Evolutionary conservation across 352 stramenopile genomes (phyloP), one percentile per base, ranked within the genome.

Genomic region (Globisporangium middletonii): DNA sequence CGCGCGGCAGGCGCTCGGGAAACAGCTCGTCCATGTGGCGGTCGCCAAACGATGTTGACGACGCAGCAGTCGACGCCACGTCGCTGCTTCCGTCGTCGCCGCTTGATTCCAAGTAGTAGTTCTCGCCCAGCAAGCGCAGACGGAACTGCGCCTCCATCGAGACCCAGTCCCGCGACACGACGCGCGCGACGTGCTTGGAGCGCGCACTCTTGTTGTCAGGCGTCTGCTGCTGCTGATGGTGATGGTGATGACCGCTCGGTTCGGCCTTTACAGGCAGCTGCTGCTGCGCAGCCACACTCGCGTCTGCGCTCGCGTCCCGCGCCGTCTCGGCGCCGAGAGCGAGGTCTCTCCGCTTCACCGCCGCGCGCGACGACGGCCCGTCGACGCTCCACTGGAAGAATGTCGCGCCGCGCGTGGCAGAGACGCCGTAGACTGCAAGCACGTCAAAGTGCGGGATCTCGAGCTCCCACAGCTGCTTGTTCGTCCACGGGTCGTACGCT

Each of bases 381-480:
- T 88, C 75, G 7, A 89, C 72, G 28, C 73, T 83, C 81, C 81
- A 92, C 52, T 86, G 64, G 63, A 74, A 92, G 47, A 92, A 92
- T 13, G 71, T 83, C 26, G 71, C 58, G 43, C 71, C 78, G 37
- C 69, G 74, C 16, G 51, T 60, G 12, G 77, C 69, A 9, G 78
- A 88, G 15, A 91, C 58, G 35, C 81, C 81, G 57, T 75, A 87
- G 11, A 91, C 81, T 12, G 81, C 72, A 16, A 93, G 68, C 7
- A 88, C 76, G 49, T 93, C 77, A 60, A 89, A 87, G 30, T 85
- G 61, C 37, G 77, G 71, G 45, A 88, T 64, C 45, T 88, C 76
- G n/a, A 78, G 72, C 43, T 87, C 79, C 83, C 83, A 94, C 19
- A 94, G 56, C 38, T 85, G 73, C 48, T 87, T 64, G 49, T 72